Conservation (phyloP, 176 grass and related monocot genomes). For the sorghum (Sorghum bicolor) region Sorghum_bicolor_NCBIv3 NC_012877.2:4360001-4360500, state of each 20-base stretch:
- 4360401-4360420: not conserved
- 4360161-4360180: not conserved
- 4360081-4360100: not conserved
- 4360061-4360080: too few species aligned
- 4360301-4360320: not conserved
- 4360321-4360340: not conserved
- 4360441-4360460: too few species aligned
- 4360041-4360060: not conserved
- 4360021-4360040: too few species aligned
- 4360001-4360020: too few species aligned
- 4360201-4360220: not conserved
- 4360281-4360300: not conserved
- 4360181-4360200: too few species aligned
- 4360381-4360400: slow-evolving; percentile 6
- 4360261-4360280: not conserved
- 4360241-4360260: not conserved
- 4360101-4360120: not conserved
- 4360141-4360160: not conserved
- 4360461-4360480: too few species aligned
- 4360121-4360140: not conserved
- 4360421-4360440: too few species aligned
- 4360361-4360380: not conserved
- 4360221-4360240: not conserved
- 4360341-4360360: not conserved
- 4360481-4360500: too few species aligned